Percentiles rank a stretch among this genome's conserved stretches.
Evolutionary conservation across 495 filamentous ascomycete species (phyloP).

Genomic region (Parathielavia appendiculata): DNA sequence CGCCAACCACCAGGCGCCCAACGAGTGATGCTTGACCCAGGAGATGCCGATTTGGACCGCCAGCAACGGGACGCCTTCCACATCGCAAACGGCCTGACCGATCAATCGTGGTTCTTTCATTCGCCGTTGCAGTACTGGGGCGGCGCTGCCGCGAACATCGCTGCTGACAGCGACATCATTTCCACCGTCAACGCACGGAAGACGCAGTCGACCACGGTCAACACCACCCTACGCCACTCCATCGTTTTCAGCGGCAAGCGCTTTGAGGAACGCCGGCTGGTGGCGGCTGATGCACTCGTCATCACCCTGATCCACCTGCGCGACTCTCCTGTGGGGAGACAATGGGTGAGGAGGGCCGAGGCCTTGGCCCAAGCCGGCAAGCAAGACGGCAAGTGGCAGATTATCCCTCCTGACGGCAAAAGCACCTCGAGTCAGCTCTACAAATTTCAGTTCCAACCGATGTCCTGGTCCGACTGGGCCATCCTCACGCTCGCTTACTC

Average conservation of each 20-base stretch:
- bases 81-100: conserved; percentile 47
- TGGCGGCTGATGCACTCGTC: conserved; percentile 66
- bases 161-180: conserved; percentile 53
- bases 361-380: conserved; percentile 35
- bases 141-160: conserved; percentile 52
- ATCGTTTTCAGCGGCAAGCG: conserved; percentile 71
- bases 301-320: conserved; percentile 63
- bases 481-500: conserved; percentile 56
- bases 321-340: conserved; percentile 50
- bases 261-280: conserved; percentile 55
- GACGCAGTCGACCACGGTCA: conserved; percentile 52
- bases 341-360: conserved; percentile 54
- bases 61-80: conserved; percentile 46
- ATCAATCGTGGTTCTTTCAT: conserved; percentile 60
- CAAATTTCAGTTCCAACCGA: conserved; percentile 65
- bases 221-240: conserved; percentile 64
- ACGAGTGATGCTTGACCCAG: conserved; percentile 10
- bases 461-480: conserved; percentile 55
- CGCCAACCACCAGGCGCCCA: conserved; percentile 24
- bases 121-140: conserved; percentile 73
- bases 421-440: conserved; percentile 54
- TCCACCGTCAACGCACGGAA: conserved; percentile 58
- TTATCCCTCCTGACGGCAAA: conserved; percentile 55
- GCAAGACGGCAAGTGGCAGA: conserved; percentile 47
- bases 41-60: conserved; percentile 29